Conservation (phyloP, 2,329 filamentous ascomycete species). For the Alternaria atra region DNA sequence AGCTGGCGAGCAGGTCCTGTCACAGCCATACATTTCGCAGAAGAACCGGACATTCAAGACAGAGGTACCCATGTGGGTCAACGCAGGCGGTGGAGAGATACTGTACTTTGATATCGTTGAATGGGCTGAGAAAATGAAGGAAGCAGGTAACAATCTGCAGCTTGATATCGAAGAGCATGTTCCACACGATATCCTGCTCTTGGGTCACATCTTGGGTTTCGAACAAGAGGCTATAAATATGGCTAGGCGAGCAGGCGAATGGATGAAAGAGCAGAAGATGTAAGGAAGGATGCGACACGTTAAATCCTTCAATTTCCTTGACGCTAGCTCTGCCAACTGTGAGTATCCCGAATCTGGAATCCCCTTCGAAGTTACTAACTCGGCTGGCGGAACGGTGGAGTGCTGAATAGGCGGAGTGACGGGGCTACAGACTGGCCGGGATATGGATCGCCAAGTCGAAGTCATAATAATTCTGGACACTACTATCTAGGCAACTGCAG, state of each 20-base stretch:
- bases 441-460: too few relatives aligned
- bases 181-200: conserved; percentile 58
- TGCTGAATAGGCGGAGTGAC: too few relatives aligned
- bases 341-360: too few relatives aligned
- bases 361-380: too few relatives aligned
- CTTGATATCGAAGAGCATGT: conserved; percentile 53
- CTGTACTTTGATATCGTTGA: conserved; percentile 53
- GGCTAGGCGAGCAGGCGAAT: conserved; percentile 52
- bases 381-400: too few relatives aligned
- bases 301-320: rapidly evolving
- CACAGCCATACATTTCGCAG: conserved; percentile 52
- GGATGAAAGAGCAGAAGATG: conserved; percentile 24
- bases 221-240: conserved; percentile 47
- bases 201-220: conserved; percentile 56
- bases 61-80: conserved; percentile 54
- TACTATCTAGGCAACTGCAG: too few relatives aligned
- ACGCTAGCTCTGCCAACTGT: neutral
- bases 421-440: too few relatives aligned
- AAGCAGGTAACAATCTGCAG: conserved; percentile 53
- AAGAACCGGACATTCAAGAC: conserved; percentile 52
- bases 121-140: conserved; percentile 51
- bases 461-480: too few relatives aligned
- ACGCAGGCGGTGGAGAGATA: conserved; percentile 54
- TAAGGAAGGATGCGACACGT: rapidly evolving
- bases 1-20: conserved; percentile 20